A percentile compares a stretch with the other conserved stretches of the same genome.
phyloP scores from a whole-genome alignment of 2,329 filamentous ascomycete genomes.

The Fusarium pilosicola region DNA sequence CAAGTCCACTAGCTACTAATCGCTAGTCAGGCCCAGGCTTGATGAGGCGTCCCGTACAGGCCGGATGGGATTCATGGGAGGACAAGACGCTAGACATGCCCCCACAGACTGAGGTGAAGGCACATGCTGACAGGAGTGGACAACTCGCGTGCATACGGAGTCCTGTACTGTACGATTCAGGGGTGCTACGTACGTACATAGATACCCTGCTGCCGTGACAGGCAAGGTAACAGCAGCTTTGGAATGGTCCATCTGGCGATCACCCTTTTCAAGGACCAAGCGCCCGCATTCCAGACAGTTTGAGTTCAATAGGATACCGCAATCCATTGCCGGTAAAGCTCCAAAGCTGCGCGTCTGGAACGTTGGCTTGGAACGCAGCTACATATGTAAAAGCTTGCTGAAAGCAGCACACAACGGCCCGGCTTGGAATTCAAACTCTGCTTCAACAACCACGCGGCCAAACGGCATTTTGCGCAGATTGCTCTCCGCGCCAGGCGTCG shows the following conservation, averaged over 20 bases:
- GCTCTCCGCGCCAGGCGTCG: conserved; percentile 12
- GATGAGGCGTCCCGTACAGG: conserved; percentile 23
- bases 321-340: not conserved
- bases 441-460: not conserved
- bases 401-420: not conserved
- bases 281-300: conserved; percentile 19
- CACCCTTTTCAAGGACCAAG: conserved; percentile 4
- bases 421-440: conserved; percentile 19
- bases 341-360: not conserved
- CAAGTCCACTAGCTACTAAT: not conserved
- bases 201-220: conserved; percentile 11
- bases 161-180: conserved; percentile 27
- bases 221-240: conserved; percentile 4
- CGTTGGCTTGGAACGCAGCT: conserved; percentile 28
- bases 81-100: conserved; percentile 21
- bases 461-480: conserved; percentile 17
- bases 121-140: conserved; percentile 31
- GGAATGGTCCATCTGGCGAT: conserved; percentile 18
- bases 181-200: conserved; percentile 11
- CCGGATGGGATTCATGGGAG: not conserved
- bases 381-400: conserved; percentile 3
- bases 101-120: not conserved
- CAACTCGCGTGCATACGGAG: not conserved
- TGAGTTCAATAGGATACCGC: conserved; percentile 11
- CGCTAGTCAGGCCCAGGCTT: conserved; percentile 12